phyloP scores from a whole-genome alignment of 2,329 filamentous ascomycete genomes.

The Aureobasidium lini region DNA sequence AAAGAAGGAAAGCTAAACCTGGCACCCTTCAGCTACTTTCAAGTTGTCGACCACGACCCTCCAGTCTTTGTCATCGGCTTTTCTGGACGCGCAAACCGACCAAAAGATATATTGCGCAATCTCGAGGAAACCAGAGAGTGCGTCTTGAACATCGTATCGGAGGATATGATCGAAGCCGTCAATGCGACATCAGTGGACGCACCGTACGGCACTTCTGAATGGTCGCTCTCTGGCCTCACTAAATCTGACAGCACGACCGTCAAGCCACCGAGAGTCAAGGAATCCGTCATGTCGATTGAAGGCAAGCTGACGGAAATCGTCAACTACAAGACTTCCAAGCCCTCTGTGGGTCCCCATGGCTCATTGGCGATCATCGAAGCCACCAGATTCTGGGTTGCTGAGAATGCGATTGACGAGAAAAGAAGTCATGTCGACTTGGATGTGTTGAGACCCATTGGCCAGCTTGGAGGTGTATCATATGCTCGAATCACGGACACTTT shows the following conservation, averaged over 20 bases:
- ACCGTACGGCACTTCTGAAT: constrained; percentile 67
- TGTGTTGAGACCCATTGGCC: neutral
- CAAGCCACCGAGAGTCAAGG: constrained; percentile 60
- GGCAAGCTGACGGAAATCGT: constrained; percentile 60
- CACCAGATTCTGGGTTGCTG: constrained; percentile 25
- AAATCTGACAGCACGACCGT: constrained; percentile 57
- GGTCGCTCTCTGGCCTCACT: constrained; percentile 65
- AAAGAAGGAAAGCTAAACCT: constrained; percentile 21
- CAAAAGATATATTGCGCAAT: constrained; percentile 22
- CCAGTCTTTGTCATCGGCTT: constrained; percentile 18
- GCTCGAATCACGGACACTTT: constrained; percentile 15
- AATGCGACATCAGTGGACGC: constrained; percentile 68
- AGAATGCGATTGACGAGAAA: neutral
- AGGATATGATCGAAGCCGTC: constrained; percentile 19
- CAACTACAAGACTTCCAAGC: constrained; percentile 43
- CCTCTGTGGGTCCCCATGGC: neutral
- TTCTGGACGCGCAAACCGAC: constrained; percentile 12
- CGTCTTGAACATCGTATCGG: constrained; percentile 18
- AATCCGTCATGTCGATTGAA: constrained; percentile 74
- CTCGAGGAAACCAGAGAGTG: constrained; percentile 22
- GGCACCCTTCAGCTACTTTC: constrained; percentile 25
- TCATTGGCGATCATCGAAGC: constrained; percentile 24
- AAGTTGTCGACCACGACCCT: constrained; percentile 21
- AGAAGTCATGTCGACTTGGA: neutral
- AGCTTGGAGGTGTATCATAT: neutral